These are phyloP conservation scores for Ilyonectria destructans DNA, from an alignment of 2,329 filamentous ascomycete species.

Conservation along the genomic window DNA sequence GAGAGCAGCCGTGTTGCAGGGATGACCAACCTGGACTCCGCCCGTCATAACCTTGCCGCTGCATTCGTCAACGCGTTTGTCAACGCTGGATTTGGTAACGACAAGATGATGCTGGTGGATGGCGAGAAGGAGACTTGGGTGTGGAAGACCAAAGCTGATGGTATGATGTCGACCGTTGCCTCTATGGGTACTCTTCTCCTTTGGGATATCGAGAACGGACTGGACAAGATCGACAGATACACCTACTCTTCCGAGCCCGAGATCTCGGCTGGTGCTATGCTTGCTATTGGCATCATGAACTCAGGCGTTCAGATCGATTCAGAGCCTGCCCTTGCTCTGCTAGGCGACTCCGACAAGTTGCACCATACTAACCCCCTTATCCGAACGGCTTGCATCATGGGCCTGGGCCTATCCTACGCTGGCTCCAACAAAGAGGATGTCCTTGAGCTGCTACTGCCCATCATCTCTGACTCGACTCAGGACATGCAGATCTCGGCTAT, in stretches of 20 bases:
- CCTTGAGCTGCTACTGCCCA: conserved; percentile 87
- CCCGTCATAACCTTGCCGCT: conserved; percentile 94
- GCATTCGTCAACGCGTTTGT: conserved; percentile 98
- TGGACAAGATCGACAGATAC: conserved; percentile 96
- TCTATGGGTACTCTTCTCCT: conserved; percentile 92
- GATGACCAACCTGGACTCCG: conserved; percentile 95
- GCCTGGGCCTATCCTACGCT: conserved; percentile 93
- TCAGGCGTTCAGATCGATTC: conserved; percentile 91
- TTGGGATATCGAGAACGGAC: conserved; percentile 93
- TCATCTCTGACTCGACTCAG: conserved; percentile 86
- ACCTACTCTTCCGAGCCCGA: conserved; percentile 85
- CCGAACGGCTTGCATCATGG: conserved; percentile 92
- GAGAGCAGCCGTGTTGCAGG: conserved; percentile 95
- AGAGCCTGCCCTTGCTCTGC: conserved; percentile 89
- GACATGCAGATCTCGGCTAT: conserved; percentile 98
- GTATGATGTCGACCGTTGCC: conserved; percentile 96
- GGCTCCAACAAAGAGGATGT: conserved; percentile 94
- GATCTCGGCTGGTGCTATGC: conserved; percentile 91
- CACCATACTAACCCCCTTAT: conserved; percentile 84
- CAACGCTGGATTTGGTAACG: conserved; percentile 94
- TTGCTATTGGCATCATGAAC: conserved; percentile 96
- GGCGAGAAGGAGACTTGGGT: conserved; percentile 95
- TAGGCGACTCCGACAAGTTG: conserved; percentile 86
- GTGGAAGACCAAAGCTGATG: conserved; percentile 99
- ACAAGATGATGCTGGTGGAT: conserved; percentile 97